These are phyloP conservation scores for Zymoseptoria pseudotritici DNA, from an alignment of 2,329 filamentous ascomycete genomes.

Conservation along the genomic window DNA sequence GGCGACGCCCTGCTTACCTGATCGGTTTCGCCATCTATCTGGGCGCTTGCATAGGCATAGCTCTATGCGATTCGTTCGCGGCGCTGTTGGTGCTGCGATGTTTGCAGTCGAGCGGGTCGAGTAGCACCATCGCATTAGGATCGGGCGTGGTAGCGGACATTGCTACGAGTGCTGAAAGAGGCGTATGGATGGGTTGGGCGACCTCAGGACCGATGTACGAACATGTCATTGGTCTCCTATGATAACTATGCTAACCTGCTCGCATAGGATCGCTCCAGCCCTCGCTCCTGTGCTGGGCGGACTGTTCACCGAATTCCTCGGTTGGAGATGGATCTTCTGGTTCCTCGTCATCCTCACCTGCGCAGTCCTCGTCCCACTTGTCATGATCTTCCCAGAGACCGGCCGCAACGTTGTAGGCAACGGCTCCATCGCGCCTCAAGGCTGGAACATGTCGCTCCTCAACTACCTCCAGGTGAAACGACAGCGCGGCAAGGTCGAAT, in stretches of 20 bases:
- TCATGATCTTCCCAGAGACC: constrained; percentile 31
- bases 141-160: constrained; percentile 30
- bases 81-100: constrained; percentile 19
- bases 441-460: constrained; percentile 25
- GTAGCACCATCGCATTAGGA: constrained; percentile 32
- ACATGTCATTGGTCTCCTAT: constrained; percentile 7
- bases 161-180: constrained; percentile 26
- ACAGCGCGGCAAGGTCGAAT: constrained; percentile 1
- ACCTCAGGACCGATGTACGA: constrained; percentile 21
- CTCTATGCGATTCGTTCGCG: constrained; percentile 13
- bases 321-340: constrained; percentile 36
- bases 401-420: constrained; percentile 36
- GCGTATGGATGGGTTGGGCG: constrained; percentile 27
- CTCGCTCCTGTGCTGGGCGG: constrained; percentile 25
- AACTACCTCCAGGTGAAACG: constrained; percentile 18
- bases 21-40: constrained; percentile 20
- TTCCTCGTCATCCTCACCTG: constrained; percentile 35
- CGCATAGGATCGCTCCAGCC: constrained; percentile 18
- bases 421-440: constrained; percentile 23
- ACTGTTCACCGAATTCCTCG: constrained; percentile 28
- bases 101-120: constrained; percentile 33
- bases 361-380: constrained; percentile 21
- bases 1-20: constrained; percentile 20
- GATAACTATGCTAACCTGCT: background rate
- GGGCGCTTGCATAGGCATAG: constrained; percentile 18